phyloP scores from a whole-genome alignment of 148 eudicot genomes.

The Silene latifolia region DNA sequence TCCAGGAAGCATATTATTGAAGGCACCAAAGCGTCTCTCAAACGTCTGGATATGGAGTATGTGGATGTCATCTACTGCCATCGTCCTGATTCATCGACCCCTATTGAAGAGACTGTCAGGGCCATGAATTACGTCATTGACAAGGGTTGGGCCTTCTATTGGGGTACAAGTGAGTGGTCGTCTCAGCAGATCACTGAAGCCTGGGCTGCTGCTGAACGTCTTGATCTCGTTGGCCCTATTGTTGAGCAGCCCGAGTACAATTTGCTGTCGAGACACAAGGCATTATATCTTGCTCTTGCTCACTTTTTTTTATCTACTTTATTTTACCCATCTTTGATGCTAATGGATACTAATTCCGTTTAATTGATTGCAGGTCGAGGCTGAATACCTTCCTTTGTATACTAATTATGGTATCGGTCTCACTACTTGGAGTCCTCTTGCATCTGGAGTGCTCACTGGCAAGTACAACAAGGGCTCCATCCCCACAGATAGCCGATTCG shows the following conservation, averaged over 20 bases:
- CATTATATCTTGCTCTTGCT: background rate
- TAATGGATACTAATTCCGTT: background rate
- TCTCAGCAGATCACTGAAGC: slow-evolving; percentile 99
- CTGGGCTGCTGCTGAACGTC: slow-evolving; percentile 65
- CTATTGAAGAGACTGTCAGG: slow-evolving; percentile 96
- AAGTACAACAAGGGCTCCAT: slow-evolving; percentile 59
- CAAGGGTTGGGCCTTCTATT: slow-evolving; percentile 89
- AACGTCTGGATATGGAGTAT: slow-evolving; percentile 85
- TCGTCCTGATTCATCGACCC: slow-evolving; percentile 68
- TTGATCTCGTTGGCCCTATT: slow-evolving; percentile 81
- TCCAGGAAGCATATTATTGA: slow-evolving; percentile 79
- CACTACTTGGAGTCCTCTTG: slow-evolving; percentile 99
- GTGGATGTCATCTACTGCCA: slow-evolving; percentile 86
- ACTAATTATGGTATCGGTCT: slow-evolving; percentile 81
- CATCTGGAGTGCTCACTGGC: slow-evolving; percentile 95
- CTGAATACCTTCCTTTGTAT: slow-evolving; percentile 78
- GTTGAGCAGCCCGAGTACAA: slow-evolving; percentile 98
- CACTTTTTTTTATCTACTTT: background rate
- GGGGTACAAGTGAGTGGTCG: slow-evolving; percentile 99
- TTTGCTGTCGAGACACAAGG: slow-evolving; percentile 84
- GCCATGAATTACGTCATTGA: slow-evolving; percentile 96
- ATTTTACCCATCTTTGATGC: background rate
- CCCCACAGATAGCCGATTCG: slow-evolving; percentile 84
- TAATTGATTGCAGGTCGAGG: slow-evolving; percentile 59
- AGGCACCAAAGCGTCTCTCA: slow-evolving; percentile 67